Evolutionary conservation across 805 yeast genomes (phyloP).

Genomic region (Monosporozyma solicola): DNA sequence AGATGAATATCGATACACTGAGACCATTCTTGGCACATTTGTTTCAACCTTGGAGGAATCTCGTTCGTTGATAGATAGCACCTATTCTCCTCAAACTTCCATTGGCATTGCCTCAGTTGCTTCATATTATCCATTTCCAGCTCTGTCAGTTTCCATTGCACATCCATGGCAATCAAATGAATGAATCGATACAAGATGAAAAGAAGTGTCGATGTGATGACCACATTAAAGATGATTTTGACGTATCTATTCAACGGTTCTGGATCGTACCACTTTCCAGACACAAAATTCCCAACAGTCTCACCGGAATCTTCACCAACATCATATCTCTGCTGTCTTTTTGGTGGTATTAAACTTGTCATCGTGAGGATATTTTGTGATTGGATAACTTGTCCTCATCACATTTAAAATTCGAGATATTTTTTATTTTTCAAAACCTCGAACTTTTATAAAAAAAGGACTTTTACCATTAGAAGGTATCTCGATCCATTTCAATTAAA

Average conservation of each 20-base stretch:
- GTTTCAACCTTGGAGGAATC: constrained; percentile 78
- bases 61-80: constrained; percentile 50
- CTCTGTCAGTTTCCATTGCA: constrained; percentile 49
- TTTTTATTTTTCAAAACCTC: neutral
- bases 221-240: constrained; percentile 51
- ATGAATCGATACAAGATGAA: constrained; percentile 45
- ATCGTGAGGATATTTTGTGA: neutral
- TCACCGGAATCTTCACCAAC: no score
- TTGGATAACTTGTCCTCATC: neutral
- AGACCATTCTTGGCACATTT: constrained; percentile 63
- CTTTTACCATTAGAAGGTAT: neutral
- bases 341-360: neutral
- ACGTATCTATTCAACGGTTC: constrained; percentile 34
- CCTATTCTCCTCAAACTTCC: constrained; percentile 50
- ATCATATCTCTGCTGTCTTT: neutral
- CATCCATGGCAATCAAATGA: constrained; percentile 55
- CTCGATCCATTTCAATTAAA: no score
- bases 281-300: neutral
- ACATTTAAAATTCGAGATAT: neutral
- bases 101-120: neutral
- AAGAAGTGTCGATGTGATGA: constrained; percentile 42
- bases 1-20: constrained; percentile 45
- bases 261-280: constrained; percentile 5
- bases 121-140: neutral
- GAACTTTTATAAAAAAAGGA: neutral